phyloP scores from a whole-genome alignment of 75 land plant species.

The Azolla pinnata region DNA sequence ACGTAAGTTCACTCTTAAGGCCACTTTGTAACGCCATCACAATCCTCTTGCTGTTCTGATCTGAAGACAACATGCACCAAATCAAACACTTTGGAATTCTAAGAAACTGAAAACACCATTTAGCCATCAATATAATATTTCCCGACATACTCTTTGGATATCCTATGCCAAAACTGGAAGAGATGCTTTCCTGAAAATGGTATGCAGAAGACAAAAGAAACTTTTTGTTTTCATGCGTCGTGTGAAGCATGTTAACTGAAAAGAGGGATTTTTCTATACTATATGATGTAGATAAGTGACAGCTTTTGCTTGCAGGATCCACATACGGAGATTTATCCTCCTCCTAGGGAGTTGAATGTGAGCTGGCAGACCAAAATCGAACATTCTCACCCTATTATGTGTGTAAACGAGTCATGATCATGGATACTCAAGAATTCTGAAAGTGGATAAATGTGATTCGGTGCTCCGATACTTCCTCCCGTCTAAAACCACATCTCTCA shows the following conservation, averaged over 20 bases:
- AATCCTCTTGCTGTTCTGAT: conserved; percentile 84
- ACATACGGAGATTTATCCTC: too few species aligned
- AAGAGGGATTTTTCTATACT: too few species aligned
- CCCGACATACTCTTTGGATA: background rate
- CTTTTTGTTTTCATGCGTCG: background rate
- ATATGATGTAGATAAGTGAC: too few species aligned
- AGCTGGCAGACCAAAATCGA: too few species aligned
- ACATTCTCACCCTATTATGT: too few species aligned
- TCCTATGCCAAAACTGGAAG: background rate
- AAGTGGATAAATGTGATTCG: background rate
- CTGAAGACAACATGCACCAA: conserved; percentile 22
- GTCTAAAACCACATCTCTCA: too few species aligned
- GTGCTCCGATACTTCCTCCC: too few species aligned
- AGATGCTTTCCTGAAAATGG: too few species aligned
- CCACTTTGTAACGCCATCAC: conserved; percentile 97
- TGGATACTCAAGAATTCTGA: too few species aligned
- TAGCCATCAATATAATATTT: background rate
- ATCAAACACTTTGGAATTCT: conserved; percentile 3
- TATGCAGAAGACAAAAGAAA: background rate
- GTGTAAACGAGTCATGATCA: background rate
- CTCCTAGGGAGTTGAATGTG: too few species aligned
- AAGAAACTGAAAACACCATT: background rate
- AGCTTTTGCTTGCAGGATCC: too few species aligned
- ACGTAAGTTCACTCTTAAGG: conserved; percentile 82
- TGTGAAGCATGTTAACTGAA: background rate